Percentiles rank a stretch among this genome's conserved stretches.
These are phyloP conservation scores for Blastomyces gilchristii DNA, from an alignment of 2,329 filamentous ascomycete genomes.

Conservation along the genomic window DNA sequence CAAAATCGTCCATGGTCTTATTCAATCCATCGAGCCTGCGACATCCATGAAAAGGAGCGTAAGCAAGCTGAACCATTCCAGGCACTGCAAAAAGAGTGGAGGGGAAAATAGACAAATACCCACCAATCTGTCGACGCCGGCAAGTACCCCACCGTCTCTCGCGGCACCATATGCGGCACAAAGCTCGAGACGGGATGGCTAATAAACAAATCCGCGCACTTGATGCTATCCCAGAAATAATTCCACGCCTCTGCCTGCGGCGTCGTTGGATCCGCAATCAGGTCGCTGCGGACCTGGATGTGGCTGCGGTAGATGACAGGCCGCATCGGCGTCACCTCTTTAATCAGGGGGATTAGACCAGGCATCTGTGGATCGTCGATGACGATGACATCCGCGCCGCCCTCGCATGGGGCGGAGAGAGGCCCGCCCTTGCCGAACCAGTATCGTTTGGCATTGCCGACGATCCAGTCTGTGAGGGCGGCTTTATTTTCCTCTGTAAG, in stretches of 20 bases:
- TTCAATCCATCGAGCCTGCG: conserved; percentile 64
- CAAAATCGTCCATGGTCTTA: conserved; percentile 61
- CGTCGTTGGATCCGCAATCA: conserved; percentile 51
- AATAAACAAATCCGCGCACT: conserved; percentile 66
- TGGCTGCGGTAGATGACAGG: conserved; percentile 74
- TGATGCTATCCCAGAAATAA: conserved; percentile 63
- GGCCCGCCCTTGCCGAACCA: conserved; percentile 62
- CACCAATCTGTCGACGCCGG: conserved; percentile 73
- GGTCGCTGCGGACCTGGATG: conserved; percentile 69
- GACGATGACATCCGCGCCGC: conserved; percentile 66
- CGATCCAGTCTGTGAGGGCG: conserved; percentile 60
- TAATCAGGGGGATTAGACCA: conserved; percentile 63
- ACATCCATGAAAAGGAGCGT: conserved; percentile 17
- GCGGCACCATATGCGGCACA: conserved; percentile 58
- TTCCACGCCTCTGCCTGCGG: conserved; percentile 66
- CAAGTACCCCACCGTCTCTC: conserved; percentile 59
- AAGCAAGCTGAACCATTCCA: conserved; percentile 7
- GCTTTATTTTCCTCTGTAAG: conserved; percentile 52
- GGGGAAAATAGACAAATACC: conserved; percentile 15
- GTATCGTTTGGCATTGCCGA: conserved; percentile 61
- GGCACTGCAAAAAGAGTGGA: neutral
- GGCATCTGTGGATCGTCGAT: conserved; percentile 83
- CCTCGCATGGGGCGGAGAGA: conserved; percentile 52
- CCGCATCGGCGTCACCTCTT: conserved; percentile 57
- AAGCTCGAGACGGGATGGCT: conserved; percentile 70